A percentile compares a stretch with the other conserved stretches of the same genome.
These are phyloP conservation scores for Boletus edulis DNA, from an alignment of 768 basidiomycete genomes.

Conservation along the genomic window DNA sequence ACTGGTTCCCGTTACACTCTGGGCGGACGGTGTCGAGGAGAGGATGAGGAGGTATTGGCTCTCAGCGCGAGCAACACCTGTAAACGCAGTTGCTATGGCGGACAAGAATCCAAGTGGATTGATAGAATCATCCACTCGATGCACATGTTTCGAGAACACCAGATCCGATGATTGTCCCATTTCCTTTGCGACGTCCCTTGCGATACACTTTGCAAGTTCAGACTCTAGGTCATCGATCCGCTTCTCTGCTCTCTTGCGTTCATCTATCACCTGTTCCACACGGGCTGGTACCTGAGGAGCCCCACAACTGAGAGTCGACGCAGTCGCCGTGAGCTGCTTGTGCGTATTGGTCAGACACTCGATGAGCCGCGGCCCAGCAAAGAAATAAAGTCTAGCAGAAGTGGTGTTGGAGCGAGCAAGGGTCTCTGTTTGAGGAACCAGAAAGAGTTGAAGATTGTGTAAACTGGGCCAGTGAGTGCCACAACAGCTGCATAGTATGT, in stretches of 20 bases:
- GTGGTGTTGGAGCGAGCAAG: conserved; percentile 59
- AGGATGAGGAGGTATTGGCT: conserved; percentile 48
- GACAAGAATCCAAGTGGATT: conserved; percentile 62
- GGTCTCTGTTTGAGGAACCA: conserved; percentile 66
- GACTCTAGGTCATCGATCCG: conserved; percentile 66
- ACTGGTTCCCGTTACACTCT: conserved; percentile 45
- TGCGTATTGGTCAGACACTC: conserved; percentile 60
- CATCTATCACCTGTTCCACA: conserved; percentile 62
- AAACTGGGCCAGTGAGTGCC: conserved; percentile 83
- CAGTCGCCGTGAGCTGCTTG: conserved; percentile 49
- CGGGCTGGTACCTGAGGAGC: conserved; percentile 65
- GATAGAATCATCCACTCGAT: conserved; percentile 58
- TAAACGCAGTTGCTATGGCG: conserved; percentile 50
- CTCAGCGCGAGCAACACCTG: conserved; percentile 21
- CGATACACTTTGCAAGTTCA: conserved; percentile 57
- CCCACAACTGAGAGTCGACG: conserved; percentile 66
- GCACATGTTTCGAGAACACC: conserved; percentile 47
- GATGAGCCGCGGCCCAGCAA: conserved; percentile 76
- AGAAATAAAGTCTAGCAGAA: conserved; percentile 76
- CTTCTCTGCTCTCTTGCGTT: conserved; percentile 64
- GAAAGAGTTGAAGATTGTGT: conserved; percentile 67
- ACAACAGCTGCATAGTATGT: conserved; percentile 53
- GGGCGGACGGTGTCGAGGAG: conserved; percentile 61
- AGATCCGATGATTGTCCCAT: conserved; percentile 27
- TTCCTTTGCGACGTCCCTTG: conserved; percentile 38